A percentile compares a stretch with the other conserved stretches of the same genome.
Evolutionary conservation across 768 basidiomycete genomes (phyloP).

Genomic region (Exidia glandulosa): DNA sequence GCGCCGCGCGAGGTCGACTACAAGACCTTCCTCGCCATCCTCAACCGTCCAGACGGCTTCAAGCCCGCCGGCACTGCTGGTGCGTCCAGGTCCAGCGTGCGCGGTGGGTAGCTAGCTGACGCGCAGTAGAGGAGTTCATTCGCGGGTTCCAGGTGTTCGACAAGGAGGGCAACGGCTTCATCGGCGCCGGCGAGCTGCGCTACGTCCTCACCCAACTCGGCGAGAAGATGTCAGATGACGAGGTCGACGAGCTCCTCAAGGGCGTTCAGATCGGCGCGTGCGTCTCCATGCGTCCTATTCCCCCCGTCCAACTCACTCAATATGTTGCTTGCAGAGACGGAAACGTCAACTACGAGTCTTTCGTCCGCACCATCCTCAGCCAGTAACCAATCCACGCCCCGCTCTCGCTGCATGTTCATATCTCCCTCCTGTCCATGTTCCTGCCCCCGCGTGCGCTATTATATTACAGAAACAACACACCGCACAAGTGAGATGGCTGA

Average conservation of each 20-base stretch:
- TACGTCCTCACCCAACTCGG: conserved; percentile 94
- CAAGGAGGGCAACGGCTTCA: conserved; percentile 87
- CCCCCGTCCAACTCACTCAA: conserved; percentile 3
- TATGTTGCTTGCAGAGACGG: conserved; percentile 55
- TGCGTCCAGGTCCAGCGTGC: conserved; percentile 24
- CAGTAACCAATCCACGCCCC: no score
- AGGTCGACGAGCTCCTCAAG: conserved; percentile 95
- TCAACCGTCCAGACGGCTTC: conserved; percentile 93
- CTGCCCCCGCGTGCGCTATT: no score
- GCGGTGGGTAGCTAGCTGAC: not conserved
- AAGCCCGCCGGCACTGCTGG: conserved; percentile 95
- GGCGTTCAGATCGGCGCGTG: conserved; percentile 86
- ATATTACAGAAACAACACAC: no score
- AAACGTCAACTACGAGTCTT: conserved; percentile 94
- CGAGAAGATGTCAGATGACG: conserved; percentile 96
- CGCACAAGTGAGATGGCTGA: no score
- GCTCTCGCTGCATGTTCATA: no score
- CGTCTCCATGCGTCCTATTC: conserved; percentile 21
- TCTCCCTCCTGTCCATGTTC: no score
- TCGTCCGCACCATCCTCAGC: conserved; percentile 87
- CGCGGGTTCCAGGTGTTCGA: conserved; percentile 99
- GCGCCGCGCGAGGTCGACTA: conserved; percentile 87
- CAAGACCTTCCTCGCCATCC: conserved; percentile 78
- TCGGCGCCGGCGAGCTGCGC: conserved; percentile 83
- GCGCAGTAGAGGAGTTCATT: conserved; percentile 88